These are phyloP conservation scores for Diplotaxis tenuifolia DNA, from an alignment of 345 rosid species.

Conservation along the genomic window DNA sequence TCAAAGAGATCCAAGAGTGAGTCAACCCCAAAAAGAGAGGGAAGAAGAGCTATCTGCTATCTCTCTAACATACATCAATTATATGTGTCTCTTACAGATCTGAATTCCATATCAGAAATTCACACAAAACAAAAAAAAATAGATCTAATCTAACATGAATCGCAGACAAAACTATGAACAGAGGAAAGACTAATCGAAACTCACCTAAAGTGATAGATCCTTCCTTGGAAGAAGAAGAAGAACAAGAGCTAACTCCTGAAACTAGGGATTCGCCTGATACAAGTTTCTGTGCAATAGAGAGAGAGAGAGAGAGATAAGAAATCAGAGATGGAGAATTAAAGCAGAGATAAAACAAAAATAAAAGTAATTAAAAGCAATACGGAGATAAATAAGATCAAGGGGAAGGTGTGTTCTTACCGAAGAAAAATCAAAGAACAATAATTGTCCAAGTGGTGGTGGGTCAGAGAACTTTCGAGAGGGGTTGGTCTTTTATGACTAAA, in stretches of 20 bases:
- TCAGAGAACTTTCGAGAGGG: conserved; percentile 19
- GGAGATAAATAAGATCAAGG: background rate
- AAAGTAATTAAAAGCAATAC: background rate
- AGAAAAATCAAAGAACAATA: background rate
- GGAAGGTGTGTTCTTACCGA: conserved; percentile 23
- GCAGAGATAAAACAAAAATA: background rate
- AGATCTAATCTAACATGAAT: background rate
- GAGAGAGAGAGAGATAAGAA: conserved; percentile 2
- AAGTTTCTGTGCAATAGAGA: conserved; percentile 1
- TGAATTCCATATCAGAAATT: background rate
- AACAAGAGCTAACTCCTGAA: background rate
- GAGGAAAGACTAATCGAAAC: background rate
- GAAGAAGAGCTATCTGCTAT: background rate
- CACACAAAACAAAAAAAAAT: background rate
- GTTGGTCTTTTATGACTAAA: conserved; percentile 18
- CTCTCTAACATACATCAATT: background rate
- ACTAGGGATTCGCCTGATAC: conserved; percentile 6
- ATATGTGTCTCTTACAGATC: conserved; percentile 1
- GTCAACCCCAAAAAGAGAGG: background rate
- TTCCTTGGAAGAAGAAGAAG: background rate
- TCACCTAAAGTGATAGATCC: conserved; percentile 28
- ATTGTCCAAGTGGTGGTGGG: background rate
- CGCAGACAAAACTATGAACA: background rate
- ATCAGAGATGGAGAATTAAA: conserved; percentile 4
- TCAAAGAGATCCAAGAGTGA: conserved; percentile 25